phyloP scores from a whole-genome alignment of 768 basidiomycete genomes.

The Hydnomerulius pinastri region DNA sequence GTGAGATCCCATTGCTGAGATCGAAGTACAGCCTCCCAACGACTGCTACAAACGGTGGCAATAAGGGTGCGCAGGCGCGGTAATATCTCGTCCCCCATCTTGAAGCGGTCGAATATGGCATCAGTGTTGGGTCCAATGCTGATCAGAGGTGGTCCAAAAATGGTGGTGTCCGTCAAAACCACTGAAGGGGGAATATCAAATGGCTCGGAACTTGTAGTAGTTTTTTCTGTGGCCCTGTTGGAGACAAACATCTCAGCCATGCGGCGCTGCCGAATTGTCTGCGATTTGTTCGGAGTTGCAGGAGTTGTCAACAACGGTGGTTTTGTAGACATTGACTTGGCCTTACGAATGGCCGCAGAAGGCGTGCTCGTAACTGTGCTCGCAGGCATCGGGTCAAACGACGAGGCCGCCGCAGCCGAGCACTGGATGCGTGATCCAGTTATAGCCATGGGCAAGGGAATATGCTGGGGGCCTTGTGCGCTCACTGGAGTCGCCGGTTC shows the following conservation, averaged over 20 bases:
- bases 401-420: not conserved
- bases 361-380: no score
- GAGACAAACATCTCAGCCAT: no score
- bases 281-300: no score
- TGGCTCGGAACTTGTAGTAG: no score
- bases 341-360: no score
- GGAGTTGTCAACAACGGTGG: no score
- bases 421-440: not conserved
- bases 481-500: not conserved
- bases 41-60: constrained; percentile 2
- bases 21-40: constrained; percentile 6
- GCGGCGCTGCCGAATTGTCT: no score
- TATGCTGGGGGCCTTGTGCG: not conserved
- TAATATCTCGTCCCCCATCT: constrained; percentile 1
- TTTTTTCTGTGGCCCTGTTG: no score
- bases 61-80: not conserved
- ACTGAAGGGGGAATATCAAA: no score
- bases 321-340: no score
- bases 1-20: constrained; percentile 13
- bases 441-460: not conserved
- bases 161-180: not conserved
- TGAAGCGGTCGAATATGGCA: constrained; percentile 1
- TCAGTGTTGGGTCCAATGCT: constrained; percentile 11
- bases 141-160: not conserved
- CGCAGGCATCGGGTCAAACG: no score